Evolutionary conservation across 148 eudicot species (phyloP), one percentile per base, ranked within the genome.

Genomic region (Rhododendron henanense): DNA sequence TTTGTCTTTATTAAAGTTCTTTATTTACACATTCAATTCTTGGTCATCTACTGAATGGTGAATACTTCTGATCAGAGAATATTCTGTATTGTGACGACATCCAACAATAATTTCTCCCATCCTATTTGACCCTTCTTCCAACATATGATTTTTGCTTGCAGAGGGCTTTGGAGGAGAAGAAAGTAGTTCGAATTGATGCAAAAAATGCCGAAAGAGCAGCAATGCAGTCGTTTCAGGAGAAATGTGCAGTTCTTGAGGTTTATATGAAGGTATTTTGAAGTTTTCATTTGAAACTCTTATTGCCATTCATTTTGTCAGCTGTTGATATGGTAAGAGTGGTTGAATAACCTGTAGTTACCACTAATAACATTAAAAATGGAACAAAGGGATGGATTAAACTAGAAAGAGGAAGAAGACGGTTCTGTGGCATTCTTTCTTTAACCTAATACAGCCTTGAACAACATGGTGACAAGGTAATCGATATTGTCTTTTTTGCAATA

Each of bases 161-260:
- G 98, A 94, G 93, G 86, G 93, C 98, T 77, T 88, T 95, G 76
- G 99, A 94, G 88, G 99, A 95, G 91, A 94, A 94, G 87, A 96
- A 94, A 87, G 78, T 86, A 87, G 84, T 90, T 81, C 91, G 84
- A 74, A 85, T 82, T 87, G 98, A 96, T 90, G 91, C 97, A 81
- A 96, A 92, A 84, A 90, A 94, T 86, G 92, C 91, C 85, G 98
- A 96, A 88, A 92, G 91, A 83, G 86, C 87, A 67, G 92, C 96
- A 75, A 89, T 92, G 90, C 93, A 94, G 89, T 87, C 90, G 79
- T 95, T 91, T 86, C 94, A 95, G 87, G 96, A 96, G 84, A 94
- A 94, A 89, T 88, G 89, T 84, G 84, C 96, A 73, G 75, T 50
- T 81, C 89, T 92, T 85, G 99, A 96, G 91, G 95, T 93, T 87